Conservation (phyloP, 2,329 filamentous ascomycete species). For the Ustulina deusta region DNA sequence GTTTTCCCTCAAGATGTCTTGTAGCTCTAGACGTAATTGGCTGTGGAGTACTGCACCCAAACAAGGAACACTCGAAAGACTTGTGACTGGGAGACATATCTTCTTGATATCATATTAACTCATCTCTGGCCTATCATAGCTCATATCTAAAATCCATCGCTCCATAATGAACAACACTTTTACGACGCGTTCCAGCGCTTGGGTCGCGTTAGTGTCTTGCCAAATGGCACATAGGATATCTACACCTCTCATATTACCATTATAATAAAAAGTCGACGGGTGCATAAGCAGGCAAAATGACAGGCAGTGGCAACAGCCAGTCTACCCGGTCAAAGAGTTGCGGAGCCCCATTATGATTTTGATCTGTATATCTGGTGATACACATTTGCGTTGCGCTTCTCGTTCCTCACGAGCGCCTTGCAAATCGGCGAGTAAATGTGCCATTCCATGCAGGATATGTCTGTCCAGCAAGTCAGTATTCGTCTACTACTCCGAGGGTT, state of each 20-base stretch:
- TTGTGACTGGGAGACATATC: background rate
- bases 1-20: background rate
- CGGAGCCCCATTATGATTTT: background rate
- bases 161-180: conserved; percentile 4
- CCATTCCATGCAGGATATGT: conserved; percentile 39
- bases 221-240: conserved; percentile 8
- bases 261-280: conserved; percentile 35
- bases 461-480: conserved; percentile 29
- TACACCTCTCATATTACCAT: conserved; percentile 38
- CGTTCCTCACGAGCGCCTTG: conserved; percentile 17
- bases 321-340: background rate
- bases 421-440: conserved; percentile 28
- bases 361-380: background rate
- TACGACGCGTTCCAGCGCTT: conserved; percentile 48
- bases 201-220: conserved; percentile 42
- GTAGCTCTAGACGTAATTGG: background rate
- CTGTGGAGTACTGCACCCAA: background rate
- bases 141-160: conserved; percentile 9
- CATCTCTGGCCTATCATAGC: background rate
- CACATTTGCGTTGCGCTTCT: background rate
- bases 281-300: background rate
- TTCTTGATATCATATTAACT: conserved; percentile 2
- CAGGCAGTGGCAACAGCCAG: background rate
- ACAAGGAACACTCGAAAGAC: background rate
- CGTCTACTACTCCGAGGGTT: background rate